Evolutionary conservation across 208 protist species (phyloP), one percentile per base, ranked within the genome.

Genomic region (Trichomonas gallinae): DNA sequence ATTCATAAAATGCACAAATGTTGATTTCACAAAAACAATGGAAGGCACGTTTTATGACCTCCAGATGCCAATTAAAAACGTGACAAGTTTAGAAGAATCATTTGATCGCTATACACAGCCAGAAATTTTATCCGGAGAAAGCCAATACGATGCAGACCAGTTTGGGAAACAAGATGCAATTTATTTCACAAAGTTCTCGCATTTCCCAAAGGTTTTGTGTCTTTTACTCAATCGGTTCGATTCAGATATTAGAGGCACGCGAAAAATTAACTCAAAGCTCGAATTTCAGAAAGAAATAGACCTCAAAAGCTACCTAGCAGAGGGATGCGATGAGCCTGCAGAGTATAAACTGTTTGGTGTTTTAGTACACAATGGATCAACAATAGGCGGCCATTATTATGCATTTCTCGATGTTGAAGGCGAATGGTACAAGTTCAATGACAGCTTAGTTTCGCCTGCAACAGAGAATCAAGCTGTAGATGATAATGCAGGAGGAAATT

Each of bases 201-300:
- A 72, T 46, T 97, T 98, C 36, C 98, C 98, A 15, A 98, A 98
- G 38, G 98, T 98, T 9, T 97, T 98, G 34, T 97, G 98, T 89
- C 88, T 99, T 34, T 98, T 99, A 63, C 97, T 99, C 0, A 98
- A 98, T 96, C 97, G 98, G n/a, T 99, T 98, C 96, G 98, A 98
- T 83, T 99, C 98, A 96, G 98, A 99, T 96, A 97, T 96, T 63
- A 45, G 97, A 36, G 96, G 63, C 13, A 98, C 98, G 89, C 40
- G 58, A 0, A 99, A 98, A 97, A 97, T 98, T 96, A 98, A 98
- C 96, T 34, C 15, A 4, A 34, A 42, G 38, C 46, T 93, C 38
- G 87, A 93, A 58, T 93, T 93, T 51, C 44, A 1, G n/a, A 48
- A 6, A 34, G 87, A 93, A 58, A 93, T 93, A 11, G 36, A 93